These are phyloP conservation scores for Cyberlindnera veronae DNA, from an alignment of 805 yeast genomes.

Conservation along the genomic window DNA sequence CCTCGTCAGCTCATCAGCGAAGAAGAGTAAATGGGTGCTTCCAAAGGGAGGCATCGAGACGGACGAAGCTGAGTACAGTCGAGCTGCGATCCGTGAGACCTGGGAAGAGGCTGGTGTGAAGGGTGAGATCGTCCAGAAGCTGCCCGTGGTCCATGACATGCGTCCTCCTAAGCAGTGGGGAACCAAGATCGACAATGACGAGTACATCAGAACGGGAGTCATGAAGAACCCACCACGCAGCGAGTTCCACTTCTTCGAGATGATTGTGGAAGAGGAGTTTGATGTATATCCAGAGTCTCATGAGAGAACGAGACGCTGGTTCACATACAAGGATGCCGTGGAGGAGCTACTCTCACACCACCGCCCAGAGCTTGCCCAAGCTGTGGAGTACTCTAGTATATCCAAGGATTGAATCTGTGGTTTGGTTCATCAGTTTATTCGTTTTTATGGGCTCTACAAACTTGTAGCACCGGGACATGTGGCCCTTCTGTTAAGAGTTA, in stretches of 20 bases:
- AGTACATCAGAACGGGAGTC: slow-evolving; percentile 25
- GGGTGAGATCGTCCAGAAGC: slow-evolving; percentile 51
- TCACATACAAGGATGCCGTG: slow-evolving; percentile 62
- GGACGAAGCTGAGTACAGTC: slow-evolving; percentile 53
- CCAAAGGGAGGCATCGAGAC: slow-evolving; percentile 95
- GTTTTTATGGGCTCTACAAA: too few species aligned
- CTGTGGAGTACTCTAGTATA: slow-evolving; percentile 55
- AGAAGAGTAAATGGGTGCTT: slow-evolving; percentile 72
- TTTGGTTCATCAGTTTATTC: too few species aligned
- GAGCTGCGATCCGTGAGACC: slow-evolving; percentile 76
- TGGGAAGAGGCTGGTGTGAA: slow-evolving; percentile 98
- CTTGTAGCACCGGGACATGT: too few species aligned
- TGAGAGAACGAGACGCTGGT: slow-evolving; percentile 71
- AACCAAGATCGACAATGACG: slow-evolving; percentile 21
- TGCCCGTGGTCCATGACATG: slow-evolving; percentile 67
- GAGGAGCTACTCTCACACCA: slow-evolving; percentile 53
- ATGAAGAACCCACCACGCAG: slow-evolving; percentile 58
- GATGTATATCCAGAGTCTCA: slow-evolving; percentile 73
- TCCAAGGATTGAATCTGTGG: slow-evolving; percentile 13
- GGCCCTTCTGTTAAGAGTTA: too few species aligned
- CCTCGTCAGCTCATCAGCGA: slow-evolving; percentile 73
- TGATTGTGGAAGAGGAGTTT: slow-evolving; percentile 54
- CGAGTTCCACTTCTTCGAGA: slow-evolving; percentile 87
- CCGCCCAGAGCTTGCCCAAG: slow-evolving; percentile 65
- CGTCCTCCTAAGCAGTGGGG: slow-evolving; percentile 47